These are phyloP conservation scores for Blattamonas nauphoetae DNA, from an alignment of 78 protist species.

Conservation along the genomic window DNA sequence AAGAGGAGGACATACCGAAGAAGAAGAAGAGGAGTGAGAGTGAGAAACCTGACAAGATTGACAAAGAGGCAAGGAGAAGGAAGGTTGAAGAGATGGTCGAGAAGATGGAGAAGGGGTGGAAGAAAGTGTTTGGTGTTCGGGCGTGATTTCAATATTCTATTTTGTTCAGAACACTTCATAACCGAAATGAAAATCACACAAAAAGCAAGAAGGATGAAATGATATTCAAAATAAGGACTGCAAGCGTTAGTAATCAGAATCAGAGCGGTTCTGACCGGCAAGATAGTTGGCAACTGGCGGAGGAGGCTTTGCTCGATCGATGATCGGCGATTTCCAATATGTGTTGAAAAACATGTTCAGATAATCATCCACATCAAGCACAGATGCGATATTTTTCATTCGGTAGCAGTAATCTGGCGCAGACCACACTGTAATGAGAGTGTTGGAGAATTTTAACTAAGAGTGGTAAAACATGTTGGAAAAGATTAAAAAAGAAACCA, in stretches of 20 bases:
- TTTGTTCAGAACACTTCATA: too few relatives aligned
- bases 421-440: conserved; percentile 9
- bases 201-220: background rate
- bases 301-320: too few relatives aligned
- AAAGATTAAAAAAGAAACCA: too few relatives aligned
- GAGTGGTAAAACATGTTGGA: too few relatives aligned
- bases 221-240: background rate
- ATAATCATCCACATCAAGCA: background rate
- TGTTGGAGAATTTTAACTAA: background rate
- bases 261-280: background rate
- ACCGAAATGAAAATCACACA: background rate
- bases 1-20: background rate
- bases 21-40: background rate
- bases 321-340: background rate
- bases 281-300: background rate
- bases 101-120: background rate
- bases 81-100: background rate
- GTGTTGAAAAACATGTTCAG: background rate
- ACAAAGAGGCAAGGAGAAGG: background rate
- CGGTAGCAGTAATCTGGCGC: conserved; percentile 21
- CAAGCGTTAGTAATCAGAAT: background rate
- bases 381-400: background rate
- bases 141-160: too few relatives aligned
- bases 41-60: background rate
- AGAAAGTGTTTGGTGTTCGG: too few relatives aligned